A percentile compares a stretch with the other conserved stretches of the same genome.
Conservation (phyloP, 1,284 basidiomycete genomes). For the Kwoniella shivajii region DNA sequence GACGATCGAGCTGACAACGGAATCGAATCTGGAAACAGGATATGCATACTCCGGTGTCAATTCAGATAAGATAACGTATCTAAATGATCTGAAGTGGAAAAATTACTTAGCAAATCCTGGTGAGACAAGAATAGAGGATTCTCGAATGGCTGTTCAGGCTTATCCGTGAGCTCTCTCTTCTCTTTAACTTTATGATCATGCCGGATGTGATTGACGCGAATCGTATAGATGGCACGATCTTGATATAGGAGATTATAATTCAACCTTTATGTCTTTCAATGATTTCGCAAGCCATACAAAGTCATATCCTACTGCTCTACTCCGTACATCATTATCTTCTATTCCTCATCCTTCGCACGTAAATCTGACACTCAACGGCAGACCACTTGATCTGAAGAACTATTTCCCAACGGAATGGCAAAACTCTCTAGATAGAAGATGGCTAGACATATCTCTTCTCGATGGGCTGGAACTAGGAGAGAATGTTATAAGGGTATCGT, state of each 20-base stretch:
- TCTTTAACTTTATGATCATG: no score
- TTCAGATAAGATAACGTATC: slow-evolving; percentile 51
- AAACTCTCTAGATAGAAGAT: slow-evolving; percentile 48
- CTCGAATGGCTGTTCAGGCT: slow-evolving; percentile 71
- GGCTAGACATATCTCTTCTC: slow-evolving; percentile 43
- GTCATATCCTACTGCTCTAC: slow-evolving; percentile 63
- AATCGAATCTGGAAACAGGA: slow-evolving; percentile 49
- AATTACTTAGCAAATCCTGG: slow-evolving; percentile 66
- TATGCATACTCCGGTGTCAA: slow-evolving; percentile 75
- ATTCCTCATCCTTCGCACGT: slow-evolving; percentile 65
- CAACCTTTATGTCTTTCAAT: slow-evolving; percentile 64
- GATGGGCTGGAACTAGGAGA: slow-evolving; percentile 52
- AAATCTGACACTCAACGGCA: slow-evolving; percentile 63
- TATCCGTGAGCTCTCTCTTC: slow-evolving; percentile 57
- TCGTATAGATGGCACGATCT: slow-evolving; percentile 59
- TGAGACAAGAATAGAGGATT: slow-evolving; percentile 63
- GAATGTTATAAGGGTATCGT: slow-evolving; percentile 63
- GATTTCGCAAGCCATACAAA: neutral
- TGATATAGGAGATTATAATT: slow-evolving; percentile 61
- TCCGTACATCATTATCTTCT: slow-evolving; percentile 75
- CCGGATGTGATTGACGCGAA: neutral
- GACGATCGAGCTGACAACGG: neutral
- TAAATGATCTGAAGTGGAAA: slow-evolving; percentile 63
- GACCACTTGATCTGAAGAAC: slow-evolving; percentile 35
- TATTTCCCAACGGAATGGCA: slow-evolving; percentile 32